These are phyloP conservation scores for Apium graveolens DNA, from an alignment of 129 eudicot genomes.

Conservation along the genomic window DNA sequence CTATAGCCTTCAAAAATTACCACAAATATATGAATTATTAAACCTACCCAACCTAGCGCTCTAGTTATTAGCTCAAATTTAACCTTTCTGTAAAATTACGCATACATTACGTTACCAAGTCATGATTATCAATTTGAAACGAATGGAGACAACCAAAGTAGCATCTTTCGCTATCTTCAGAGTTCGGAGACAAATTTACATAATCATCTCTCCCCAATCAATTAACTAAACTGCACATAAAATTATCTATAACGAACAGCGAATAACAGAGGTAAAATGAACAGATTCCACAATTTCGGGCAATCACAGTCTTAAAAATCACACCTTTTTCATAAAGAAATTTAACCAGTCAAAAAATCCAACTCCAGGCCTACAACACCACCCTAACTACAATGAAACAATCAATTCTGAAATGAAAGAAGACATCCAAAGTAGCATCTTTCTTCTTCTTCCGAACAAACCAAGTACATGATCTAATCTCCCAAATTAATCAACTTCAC, in stretches of 20 bases:
- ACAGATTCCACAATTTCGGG: background rate
- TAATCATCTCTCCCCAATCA: background rate
- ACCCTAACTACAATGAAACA: background rate
- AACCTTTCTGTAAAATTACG: no score
- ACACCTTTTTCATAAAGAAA: background rate
- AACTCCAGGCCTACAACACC: background rate
- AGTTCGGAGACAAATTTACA: background rate
- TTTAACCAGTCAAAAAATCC: background rate
- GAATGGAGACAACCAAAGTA: background rate
- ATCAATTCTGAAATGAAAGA: background rate
- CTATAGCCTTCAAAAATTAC: background rate
- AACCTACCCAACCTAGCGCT: background rate
- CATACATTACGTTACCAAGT: background rate
- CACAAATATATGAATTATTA: background rate
- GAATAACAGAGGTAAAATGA: background rate
- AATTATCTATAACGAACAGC: background rate
- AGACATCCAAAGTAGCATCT: no score
- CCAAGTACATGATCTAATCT: background rate
- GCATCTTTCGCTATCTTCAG: background rate
- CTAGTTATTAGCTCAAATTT: background rate
- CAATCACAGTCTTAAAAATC: background rate
- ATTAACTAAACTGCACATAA: background rate
- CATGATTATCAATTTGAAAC: background rate
- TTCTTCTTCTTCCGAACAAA: background rate
- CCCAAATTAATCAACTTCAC: background rate